Evolutionary conservation across 495 filamentous ascomycete species (phyloP), one percentile per base, ranked within the genome.

Genomic region (Penicillium atrosanguineum): DNA sequence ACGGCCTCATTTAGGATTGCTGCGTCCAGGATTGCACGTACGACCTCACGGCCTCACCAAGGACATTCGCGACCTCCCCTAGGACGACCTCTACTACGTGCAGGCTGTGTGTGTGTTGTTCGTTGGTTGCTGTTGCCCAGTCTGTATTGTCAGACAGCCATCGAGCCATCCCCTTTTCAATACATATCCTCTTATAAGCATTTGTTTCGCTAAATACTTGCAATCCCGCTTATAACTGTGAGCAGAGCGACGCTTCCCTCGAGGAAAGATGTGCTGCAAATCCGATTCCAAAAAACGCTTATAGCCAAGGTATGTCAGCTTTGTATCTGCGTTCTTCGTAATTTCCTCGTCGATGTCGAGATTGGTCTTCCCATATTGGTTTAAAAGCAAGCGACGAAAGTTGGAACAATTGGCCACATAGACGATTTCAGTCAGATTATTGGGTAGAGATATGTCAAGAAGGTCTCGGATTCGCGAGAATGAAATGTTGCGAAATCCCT

Each of bases 401-500:
- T 37, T 53, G 1, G 50, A 40, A 29, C 42, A 46, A 21, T 53
- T 53, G 11, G 50, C 50, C 14, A 53, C 50, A 39, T 53, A 53
- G 19, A 46, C 31, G 20, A 53, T 46, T 7, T 53, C 50, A 15
- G 42, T 46, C 29, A 53, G 28, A 2, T 53, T 40, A 1, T 53
- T 42, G 19, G 50, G 50, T 4, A 53, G 42, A 16, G 50, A 38
- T 1, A 53, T 25, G 28, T 46, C 23, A 18, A 53, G 42, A 28
- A 53, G 50, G 15, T 53, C 50, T 29, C 42, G 29, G n/a, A 46
- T 46, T 23, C 50, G 16, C 34, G 42, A 39, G 18, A 53, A 53
- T 23, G 4, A 31, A n/a, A 53, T 53, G 34, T 53, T 40, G 20
- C 39, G 8, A 12, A 46, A 77, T 14, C 50, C 63, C 50, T 74